Conservation (phyloP, 2,329 filamentous ascomycete species). For the Arthrobotrys megalospora region DNA sequence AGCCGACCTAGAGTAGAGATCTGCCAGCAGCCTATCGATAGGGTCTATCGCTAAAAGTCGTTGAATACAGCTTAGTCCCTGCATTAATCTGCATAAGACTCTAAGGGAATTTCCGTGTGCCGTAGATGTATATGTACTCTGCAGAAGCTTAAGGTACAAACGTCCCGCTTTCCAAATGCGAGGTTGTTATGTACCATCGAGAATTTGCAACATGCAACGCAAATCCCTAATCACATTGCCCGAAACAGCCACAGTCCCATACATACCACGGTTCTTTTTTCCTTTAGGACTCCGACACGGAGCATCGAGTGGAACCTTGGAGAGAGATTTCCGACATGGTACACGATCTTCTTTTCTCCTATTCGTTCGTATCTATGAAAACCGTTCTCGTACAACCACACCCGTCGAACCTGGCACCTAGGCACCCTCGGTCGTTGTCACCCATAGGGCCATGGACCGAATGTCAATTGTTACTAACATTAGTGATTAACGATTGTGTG, state of each 20-base stretch:
- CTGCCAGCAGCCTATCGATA: constrained; percentile 36
- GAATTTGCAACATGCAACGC: constrained; percentile 57
- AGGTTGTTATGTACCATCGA: constrained; percentile 25
- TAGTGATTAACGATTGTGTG: constrained; percentile 16
- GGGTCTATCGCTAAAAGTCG: constrained; percentile 5
- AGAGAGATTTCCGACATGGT: constrained; percentile 3
- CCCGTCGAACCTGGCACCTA: constrained; percentile 18
- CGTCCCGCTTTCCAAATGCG: constrained; percentile 25
- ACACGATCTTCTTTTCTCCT: neutral
- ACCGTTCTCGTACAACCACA: constrained; percentile 35
- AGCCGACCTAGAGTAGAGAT: constrained; percentile 38
- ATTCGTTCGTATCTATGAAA: constrained; percentile 5
- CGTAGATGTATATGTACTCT: constrained; percentile 41
- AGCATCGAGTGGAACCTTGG: neutral
- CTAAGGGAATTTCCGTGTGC: constrained; percentile 47
- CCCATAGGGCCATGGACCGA: neutral
- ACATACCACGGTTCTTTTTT: neutral
- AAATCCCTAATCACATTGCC: constrained; percentile 36
- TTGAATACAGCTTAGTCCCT: constrained; percentile 31
- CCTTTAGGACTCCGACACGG: neutral
- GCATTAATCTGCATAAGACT: constrained; percentile 38
- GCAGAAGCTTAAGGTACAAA: constrained; percentile 39
- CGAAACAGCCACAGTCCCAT: constrained; percentile 37
- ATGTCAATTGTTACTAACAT: neutral
- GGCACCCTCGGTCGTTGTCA: constrained; percentile 13